Evolutionary conservation across 257 asterid species (phyloP).

Genomic region (Voacanga thouarsii): DNA sequence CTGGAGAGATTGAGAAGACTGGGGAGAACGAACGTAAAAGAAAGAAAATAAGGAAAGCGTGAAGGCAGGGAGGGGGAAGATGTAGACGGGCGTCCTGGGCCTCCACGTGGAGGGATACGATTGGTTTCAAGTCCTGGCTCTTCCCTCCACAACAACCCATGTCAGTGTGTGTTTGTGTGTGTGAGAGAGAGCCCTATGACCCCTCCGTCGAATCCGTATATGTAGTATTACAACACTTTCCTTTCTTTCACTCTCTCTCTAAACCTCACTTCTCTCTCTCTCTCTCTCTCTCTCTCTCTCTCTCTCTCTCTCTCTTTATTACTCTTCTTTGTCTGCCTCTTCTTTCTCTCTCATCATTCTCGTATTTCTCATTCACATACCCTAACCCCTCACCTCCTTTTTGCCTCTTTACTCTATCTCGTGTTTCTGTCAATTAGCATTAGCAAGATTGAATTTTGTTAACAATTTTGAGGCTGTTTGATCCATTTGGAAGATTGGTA

Average conservation of each 20-base stretch:
- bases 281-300: slow-evolving; percentile 33
- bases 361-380: slow-evolving; percentile 46
- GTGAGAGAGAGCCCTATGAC: slow-evolving; percentile 23
- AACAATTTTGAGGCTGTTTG: slow-evolving; percentile 29
- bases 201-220: slow-evolving; percentile 68
- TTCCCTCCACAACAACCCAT: slow-evolving; percentile 28
- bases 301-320: slow-evolving; percentile 36
- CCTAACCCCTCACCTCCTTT: slow-evolving; percentile 48
- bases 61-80: slow-evolving; percentile 29
- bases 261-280: slow-evolving; percentile 26
- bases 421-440: slow-evolving; percentile 11
- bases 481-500: slow-evolving; percentile 45
- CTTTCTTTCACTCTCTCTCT: slow-evolving; percentile 35
- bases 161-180: slow-evolving; percentile 54
- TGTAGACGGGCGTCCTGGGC: slow-evolving; percentile 43
- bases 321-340: slow-evolving; percentile 35
- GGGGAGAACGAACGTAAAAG: background rate
- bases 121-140: slow-evolving; percentile 56
- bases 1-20: background rate
- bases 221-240: slow-evolving; percentile 27
- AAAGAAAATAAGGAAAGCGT: slow-evolving; percentile 11
- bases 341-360: slow-evolving; percentile 52
- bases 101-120: slow-evolving; percentile 54
- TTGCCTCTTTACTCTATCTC: slow-evolving; percentile 26
- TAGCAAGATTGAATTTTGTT: slow-evolving; percentile 28